Evolutionary conservation across 192 early-diverging fungal genomes (phyloP), one percentile per base, ranked within the genome.

Genomic region (Neocallimastix lanati): DNA sequence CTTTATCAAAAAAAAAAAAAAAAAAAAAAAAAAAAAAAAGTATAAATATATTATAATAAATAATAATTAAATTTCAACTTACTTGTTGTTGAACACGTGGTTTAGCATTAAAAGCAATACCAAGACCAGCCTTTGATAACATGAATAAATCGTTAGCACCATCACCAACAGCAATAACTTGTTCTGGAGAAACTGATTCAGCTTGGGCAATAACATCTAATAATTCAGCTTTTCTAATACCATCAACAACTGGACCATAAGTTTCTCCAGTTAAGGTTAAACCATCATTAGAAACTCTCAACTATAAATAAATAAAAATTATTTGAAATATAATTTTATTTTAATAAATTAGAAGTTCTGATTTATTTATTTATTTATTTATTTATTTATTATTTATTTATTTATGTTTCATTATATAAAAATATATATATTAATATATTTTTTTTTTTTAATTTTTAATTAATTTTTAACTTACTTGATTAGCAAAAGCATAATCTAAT

Each of bases 81-180:
- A 88, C 89, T 87, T 93, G 87, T 84, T 96, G 86, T 82, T 99
- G 97, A 4, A 99, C 97, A n/a, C 91, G 88, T 21, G 96, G 96
- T 81, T 99, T 99, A 21, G 97, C 97, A 80, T 98, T 97, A 84
- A 96, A 99, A 0, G 97, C 97, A 80, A 99, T 96, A 1, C 97
- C 97, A 12, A 97, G 84, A 67, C 97, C 96, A 77, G 96, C 93
- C 78, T 93, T 94, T 28, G 88, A 93, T 67, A 99, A 84, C 97
- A 99, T 99, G 83, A 90, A 88, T 81, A 99, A 84, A 84, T 99
- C 97, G 81, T 99, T 99, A 29, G 97, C 97, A 29, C 97, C 97
- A 84, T 99, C 97, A 33, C 97, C 97, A 1, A 99, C 93, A 15
- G 97, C 97, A 82, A 97, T 93, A 28, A 99, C 94, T 85, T 99